Conservation (phyloP, 2,329 filamentous ascomycete species). For the Ophiostoma perfectum region DNA sequence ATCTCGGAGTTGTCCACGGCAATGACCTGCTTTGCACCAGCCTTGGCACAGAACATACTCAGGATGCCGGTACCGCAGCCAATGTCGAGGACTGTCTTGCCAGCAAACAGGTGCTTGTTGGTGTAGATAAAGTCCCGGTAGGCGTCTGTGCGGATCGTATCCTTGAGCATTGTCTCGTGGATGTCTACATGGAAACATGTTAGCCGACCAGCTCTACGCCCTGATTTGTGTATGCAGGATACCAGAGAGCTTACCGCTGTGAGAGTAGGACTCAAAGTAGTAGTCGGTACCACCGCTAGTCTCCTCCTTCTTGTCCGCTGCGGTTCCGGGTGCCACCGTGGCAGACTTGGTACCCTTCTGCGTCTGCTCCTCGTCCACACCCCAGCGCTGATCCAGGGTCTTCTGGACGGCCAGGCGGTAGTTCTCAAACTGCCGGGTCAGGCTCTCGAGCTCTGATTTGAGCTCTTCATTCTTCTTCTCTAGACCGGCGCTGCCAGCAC, state of each 20-base stretch:
- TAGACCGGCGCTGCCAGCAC: slow-evolving; percentile 28
- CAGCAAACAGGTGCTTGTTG: slow-evolving; percentile 80
- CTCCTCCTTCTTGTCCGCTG: slow-evolving; percentile 25
- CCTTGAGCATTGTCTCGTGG: slow-evolving; percentile 93
- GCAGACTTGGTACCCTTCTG: slow-evolving; percentile 27
- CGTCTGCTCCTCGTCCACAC: slow-evolving; percentile 45
- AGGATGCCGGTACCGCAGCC: slow-evolving; percentile 80
- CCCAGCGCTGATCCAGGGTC: slow-evolving; percentile 62
- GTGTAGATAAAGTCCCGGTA: slow-evolving; percentile 94
- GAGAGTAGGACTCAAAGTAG: slow-evolving; percentile 59
- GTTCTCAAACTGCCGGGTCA: slow-evolving; percentile 58
- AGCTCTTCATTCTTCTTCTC: slow-evolving; percentile 50
- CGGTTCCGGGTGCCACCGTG: neutral
- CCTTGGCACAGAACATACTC: slow-evolving; percentile 90
- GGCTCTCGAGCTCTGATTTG: slow-evolving; percentile 54
- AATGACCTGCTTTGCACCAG: slow-evolving; percentile 78
- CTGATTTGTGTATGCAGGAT: too few species aligned
- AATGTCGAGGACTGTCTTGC: slow-evolving; percentile 84
- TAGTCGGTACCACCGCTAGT: slow-evolving; percentile 40
- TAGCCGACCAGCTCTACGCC: too few species aligned
- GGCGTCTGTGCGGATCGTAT: slow-evolving; percentile 77
- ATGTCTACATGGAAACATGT: slow-evolving; percentile 54
- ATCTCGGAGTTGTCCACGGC: slow-evolving; percentile 91
- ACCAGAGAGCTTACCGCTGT: slow-evolving; percentile 46
- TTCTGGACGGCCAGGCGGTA: slow-evolving; percentile 61